Conservation (phyloP, 2,329 filamentous ascomycete genomes). For the Ophiocordyceps camponoti-floridani region DNA sequence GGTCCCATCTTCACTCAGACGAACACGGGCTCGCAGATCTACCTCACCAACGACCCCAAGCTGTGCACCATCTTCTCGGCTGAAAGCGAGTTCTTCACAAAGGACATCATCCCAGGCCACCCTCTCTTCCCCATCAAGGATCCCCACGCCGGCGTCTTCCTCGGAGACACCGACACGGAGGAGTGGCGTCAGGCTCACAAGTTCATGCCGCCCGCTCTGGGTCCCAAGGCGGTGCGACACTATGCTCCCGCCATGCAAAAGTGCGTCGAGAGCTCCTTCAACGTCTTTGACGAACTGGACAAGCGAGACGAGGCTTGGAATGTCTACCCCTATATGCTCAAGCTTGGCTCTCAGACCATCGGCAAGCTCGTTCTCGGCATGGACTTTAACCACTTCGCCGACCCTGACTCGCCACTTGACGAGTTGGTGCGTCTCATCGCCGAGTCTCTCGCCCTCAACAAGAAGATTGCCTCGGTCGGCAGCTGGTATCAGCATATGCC, state of each 20-base stretch:
- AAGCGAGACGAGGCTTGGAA: conserved; percentile 26
- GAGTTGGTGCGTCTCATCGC: conserved; percentile 33
- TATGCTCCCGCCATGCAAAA: conserved; percentile 41
- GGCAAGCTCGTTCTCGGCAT: conserved; percentile 19
- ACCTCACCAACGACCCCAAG: conserved; percentile 30
- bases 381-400: conserved; percentile 25
- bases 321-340: conserved; percentile 31
- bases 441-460: conserved; percentile 34
- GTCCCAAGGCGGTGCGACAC: conserved; percentile 41
- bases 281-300: conserved; percentile 32
- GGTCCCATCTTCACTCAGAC: conserved; percentile 32
- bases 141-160: conserved; percentile 20
- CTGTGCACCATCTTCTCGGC: conserved; percentile 25
- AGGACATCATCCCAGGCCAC: conserved; percentile 30
- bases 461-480: conserved; percentile 35
- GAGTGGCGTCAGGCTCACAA: conserved; percentile 38
- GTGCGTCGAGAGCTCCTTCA: conserved; percentile 26
- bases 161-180: conserved; percentile 30
- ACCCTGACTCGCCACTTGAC: conserved; percentile 27
- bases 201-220: conserved; percentile 39
- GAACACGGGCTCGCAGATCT: conserved; percentile 30
- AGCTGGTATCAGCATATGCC: conserved; percentile 37
- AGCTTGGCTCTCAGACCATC: conserved; percentile 26
- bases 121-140: conserved; percentile 25
- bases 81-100: conserved; percentile 34